A percentile compares a stretch with the other conserved stretches of the same genome.
Conservation (phyloP, 2,329 filamentous ascomycete genomes). For the Pestalotiopsis sp. region DNA sequence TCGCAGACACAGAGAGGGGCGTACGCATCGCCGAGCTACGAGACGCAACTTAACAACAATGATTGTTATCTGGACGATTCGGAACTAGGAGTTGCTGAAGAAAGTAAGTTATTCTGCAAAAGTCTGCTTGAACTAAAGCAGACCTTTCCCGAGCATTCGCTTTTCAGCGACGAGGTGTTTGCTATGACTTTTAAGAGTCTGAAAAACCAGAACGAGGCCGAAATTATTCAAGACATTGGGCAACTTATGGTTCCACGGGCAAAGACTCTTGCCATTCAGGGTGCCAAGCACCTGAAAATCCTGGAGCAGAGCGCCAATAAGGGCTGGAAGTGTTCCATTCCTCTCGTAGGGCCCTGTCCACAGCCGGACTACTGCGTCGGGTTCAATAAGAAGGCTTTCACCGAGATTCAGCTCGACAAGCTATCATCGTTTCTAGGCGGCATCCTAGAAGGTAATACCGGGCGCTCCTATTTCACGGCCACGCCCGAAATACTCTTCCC, state of each 20-base stretch:
- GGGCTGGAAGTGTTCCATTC: slow-evolving; percentile 42
- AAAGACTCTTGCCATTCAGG: neutral
- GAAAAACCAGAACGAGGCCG: neutral
- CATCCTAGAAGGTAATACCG: slow-evolving; percentile 37
- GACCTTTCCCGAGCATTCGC: neutral
- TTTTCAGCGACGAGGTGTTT: neutral
- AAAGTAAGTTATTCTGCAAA: neutral
- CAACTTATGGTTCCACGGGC: neutral
- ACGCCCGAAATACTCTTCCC: slow-evolving; percentile 52
- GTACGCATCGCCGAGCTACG: neutral
- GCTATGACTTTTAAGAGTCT: neutral
- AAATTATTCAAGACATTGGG: neutral
- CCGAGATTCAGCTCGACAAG: slow-evolving; percentile 33
- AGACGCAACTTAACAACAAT: neutral
- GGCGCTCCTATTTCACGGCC: slow-evolving; percentile 44
- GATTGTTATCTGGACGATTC: neutral
- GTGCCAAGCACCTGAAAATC: neutral
- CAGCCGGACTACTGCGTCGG: slow-evolving; percentile 48
- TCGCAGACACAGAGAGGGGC: neutral
- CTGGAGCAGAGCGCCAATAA: slow-evolving; percentile 45
- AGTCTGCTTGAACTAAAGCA: neutral
- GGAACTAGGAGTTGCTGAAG: neutral
- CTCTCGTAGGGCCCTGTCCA: slow-evolving; percentile 33
- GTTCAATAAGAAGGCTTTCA: slow-evolving; percentile 44
- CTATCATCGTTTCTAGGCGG: neutral